Percentiles rank a stretch among this genome's conserved stretches.
Evolutionary conservation across 2,329 filamentous ascomycete species (phyloP).

Genomic region (Stemphylium beticola): DNA sequence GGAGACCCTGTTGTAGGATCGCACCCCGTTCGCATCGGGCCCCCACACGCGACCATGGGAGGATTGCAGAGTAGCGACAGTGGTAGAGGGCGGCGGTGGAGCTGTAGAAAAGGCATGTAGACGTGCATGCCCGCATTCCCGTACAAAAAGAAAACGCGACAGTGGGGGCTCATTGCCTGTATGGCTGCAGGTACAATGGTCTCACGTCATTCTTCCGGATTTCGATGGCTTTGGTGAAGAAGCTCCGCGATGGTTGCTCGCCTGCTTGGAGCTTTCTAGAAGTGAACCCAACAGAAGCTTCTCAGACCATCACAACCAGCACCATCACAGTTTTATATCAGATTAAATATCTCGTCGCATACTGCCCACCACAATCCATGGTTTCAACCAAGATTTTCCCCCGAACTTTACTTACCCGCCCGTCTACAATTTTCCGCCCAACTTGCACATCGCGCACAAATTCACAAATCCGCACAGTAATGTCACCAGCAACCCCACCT

Average conservation of each 20-base stretch:
- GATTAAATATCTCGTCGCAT: neutral
- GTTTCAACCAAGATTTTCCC: neutral
- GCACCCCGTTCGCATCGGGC: neutral
- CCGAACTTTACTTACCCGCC: neutral
- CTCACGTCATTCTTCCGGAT: neutral
- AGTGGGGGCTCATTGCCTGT: no score
- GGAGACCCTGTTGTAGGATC: neutral
- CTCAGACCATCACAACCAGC: neutral
- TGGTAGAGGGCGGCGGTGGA: no score
- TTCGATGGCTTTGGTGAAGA: neutral
- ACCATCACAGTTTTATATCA: neutral
- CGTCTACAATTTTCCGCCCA: neutral
- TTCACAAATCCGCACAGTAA: neutral
- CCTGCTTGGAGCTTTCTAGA: slow-evolving; percentile 2
- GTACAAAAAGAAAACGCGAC: neutral
- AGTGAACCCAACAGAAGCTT: neutral
- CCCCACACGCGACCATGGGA: neutral
- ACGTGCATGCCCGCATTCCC: no score
- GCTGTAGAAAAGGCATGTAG: no score
- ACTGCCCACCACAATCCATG: neutral
- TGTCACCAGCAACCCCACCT: neutral
- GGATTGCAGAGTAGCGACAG: neutral
- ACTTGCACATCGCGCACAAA: neutral
- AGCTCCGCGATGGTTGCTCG: no score
- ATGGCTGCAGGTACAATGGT: neutral